Evolutionary conservation across 768 basidiomycete genomes (phyloP), one percentile per base, ranked within the genome.

Genomic region (Auricularia sp.): DNA sequence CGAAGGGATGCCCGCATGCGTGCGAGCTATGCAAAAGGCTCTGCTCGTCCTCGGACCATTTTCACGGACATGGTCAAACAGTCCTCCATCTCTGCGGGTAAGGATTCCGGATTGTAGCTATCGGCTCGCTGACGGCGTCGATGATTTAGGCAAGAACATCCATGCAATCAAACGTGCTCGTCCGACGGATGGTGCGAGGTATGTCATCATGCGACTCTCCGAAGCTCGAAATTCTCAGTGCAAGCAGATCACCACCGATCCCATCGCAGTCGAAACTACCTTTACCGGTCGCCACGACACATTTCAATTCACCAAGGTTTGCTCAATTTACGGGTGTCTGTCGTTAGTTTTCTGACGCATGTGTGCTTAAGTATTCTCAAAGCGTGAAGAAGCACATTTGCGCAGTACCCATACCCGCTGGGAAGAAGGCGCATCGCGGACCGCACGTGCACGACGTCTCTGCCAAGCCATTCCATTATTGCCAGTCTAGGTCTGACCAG

Each of bases 251-350:
- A 80, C 85, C 63, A 83, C 81, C 0, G 75, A 79, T 0, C 86
- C 86, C 0, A 80, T 82, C 63, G 82, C 84, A 0, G 79, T 87
- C 42, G 82, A 85, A 68, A 83, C 84, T 7, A 85, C 83, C 0
- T 87, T 87, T 67, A 81, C 79, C 0, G 86, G 85, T 0, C 75
- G 72, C 65, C 82, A 86, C 62, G 83, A 85, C 65, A 84, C 80
- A 1, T 87, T 86, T 68, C 81, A 83, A 69, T 87, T 84, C 62
- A 87, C 86, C 0, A 87, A 86, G 78, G 86, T 83, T 61, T 34
- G n/a, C 39, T 35, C 47, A 6, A 64, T 56, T 35, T 61, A 33
- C 36, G 18, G 29, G 29, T 29, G 29, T 29, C 29, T 29, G 29
- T 29, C 29, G 29, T 29, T 29, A 29, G 29, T 21, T 21, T 16